Evolutionary conservation across 2,329 filamentous ascomycete species (phyloP).

Genomic region (Cryphonectria naterciae): DNA sequence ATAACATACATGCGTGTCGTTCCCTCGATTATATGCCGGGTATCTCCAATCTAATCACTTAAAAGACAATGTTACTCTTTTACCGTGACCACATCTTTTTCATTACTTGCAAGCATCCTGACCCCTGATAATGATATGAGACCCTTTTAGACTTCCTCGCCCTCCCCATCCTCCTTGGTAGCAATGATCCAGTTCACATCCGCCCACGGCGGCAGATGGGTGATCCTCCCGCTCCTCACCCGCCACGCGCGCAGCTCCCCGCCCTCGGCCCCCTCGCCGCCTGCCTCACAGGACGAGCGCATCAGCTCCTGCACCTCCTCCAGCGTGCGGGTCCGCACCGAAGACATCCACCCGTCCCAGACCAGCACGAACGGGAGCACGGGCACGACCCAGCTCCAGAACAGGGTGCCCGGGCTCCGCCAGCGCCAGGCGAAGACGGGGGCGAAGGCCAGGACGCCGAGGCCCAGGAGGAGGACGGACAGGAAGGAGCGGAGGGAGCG

Average conservation of each 20-base stretch:
- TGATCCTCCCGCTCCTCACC: conserved; percentile 50
- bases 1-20: background rate
- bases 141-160: background rate
- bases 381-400: conserved; percentile 70
- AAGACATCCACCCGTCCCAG: conserved; percentile 71
- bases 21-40: background rate
- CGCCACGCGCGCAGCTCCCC: conserved; percentile 48
- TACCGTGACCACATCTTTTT: background rate
- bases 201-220: conserved; percentile 55
- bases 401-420: conserved; percentile 56
- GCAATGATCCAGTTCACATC: conserved; percentile 58
- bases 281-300: conserved; percentile 52
- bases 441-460: conserved; percentile 55
- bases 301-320: conserved; percentile 67
- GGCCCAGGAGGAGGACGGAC: conserved; percentile 55
- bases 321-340: conserved; percentile 67
- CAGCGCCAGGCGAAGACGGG: conserved; percentile 59
- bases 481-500: conserved; percentile 60
- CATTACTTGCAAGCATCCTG: background rate
- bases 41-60: background rate
- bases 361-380: conserved; percentile 69
- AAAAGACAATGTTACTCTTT: no score
- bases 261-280: conserved; percentile 27
- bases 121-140: background rate
- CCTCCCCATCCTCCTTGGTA: conserved; percentile 40